Percentiles rank a stretch among this genome's conserved stretches.
phyloP scores from a whole-genome alignment of 2,329 filamentous ascomycete genomes.

The Davidsoniella eucalypti region DNA sequence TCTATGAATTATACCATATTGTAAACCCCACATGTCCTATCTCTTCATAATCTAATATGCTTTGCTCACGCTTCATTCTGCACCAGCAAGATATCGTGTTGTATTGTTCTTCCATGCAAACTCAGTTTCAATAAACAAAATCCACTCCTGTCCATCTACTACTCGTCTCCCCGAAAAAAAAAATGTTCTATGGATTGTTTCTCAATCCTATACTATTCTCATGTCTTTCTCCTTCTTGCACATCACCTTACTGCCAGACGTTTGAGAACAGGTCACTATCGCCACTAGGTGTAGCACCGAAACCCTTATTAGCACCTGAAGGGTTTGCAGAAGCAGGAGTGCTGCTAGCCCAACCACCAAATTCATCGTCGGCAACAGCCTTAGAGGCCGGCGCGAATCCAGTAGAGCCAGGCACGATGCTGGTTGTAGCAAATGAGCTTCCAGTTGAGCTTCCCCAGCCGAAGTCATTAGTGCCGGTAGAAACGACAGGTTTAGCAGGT shows the following conservation, averaged over 20 bases:
- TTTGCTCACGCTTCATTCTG: neutral
- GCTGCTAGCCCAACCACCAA: constrained; percentile 84
- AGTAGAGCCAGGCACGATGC: constrained; percentile 43
- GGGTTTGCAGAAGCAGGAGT: constrained; percentile 28
- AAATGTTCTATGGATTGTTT: too few species aligned
- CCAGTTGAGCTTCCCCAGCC: constrained; percentile 34
- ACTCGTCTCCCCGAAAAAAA: too few species aligned
- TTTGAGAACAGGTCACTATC: constrained; percentile 83
- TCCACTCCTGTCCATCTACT: neutral
- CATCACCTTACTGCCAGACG: constrained; percentile 58
- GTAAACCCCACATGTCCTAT: too few species aligned
- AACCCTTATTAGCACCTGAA: constrained; percentile 27
- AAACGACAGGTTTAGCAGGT: constrained; percentile 31
- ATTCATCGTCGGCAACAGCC: constrained; percentile 64
- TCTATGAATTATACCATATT: too few species aligned
- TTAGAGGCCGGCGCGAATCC: constrained; percentile 50
- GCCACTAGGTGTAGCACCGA: constrained; percentile 33
- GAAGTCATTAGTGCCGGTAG: constrained; percentile 38
- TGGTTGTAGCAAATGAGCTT: constrained; percentile 36
- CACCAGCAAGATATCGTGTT: too few species aligned
- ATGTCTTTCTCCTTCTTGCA: neutral
- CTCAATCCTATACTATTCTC: too few species aligned
- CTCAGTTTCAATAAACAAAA: neutral
- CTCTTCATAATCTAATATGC: too few species aligned
- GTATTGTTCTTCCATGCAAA: too few species aligned